A percentile compares a stretch with the other conserved stretches of the same genome.
phyloP scores from a whole-genome alignment of 225 moss, liverwort and hornwort genomes.

The Neckera pumila region DNA sequence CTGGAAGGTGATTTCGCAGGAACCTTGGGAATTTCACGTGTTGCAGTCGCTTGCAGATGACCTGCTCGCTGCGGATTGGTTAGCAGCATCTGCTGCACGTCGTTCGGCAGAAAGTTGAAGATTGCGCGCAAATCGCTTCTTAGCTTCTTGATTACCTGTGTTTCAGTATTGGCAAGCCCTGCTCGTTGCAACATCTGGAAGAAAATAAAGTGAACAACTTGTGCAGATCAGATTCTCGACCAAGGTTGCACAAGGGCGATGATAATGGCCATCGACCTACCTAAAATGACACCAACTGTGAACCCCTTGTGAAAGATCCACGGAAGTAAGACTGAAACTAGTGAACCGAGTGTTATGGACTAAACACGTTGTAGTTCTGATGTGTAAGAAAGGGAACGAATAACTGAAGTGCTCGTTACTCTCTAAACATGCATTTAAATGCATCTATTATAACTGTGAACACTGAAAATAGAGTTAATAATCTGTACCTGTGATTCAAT shows the following conservation, averaged over 20 bases:
- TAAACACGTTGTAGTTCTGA: background rate
- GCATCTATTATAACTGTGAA: background rate
- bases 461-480: background rate
- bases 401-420: background rate
- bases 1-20: slow-evolving; percentile 44
- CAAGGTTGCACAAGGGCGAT: background rate
- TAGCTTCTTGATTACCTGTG: slow-evolving; percentile 65
- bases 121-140: slow-evolving; percentile 81
- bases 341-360: background rate
- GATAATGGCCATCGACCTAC: background rate
- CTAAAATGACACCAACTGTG: background rate
- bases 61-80: slow-evolving; percentile 83
- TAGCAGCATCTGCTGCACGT: slow-evolving; percentile 93
- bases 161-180: slow-evolving; percentile 63
- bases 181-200: slow-evolving; percentile 76
- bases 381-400: background rate
- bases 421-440: background rate
- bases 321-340: background rate
- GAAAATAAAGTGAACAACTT: background rate
- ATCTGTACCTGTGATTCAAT: slow-evolving; percentile 72
- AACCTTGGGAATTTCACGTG: slow-evolving; percentile 25
- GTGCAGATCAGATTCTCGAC: background rate
- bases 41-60: slow-evolving; percentile 48
- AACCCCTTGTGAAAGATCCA: background rate
- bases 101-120: slow-evolving; percentile 65